A percentile compares a stretch with the other conserved stretches of the same genome.
Evolutionary conservation across 495 filamentous ascomycete species (phyloP).

Genomic region (Pseudoneurospora amorphoporcata): DNA sequence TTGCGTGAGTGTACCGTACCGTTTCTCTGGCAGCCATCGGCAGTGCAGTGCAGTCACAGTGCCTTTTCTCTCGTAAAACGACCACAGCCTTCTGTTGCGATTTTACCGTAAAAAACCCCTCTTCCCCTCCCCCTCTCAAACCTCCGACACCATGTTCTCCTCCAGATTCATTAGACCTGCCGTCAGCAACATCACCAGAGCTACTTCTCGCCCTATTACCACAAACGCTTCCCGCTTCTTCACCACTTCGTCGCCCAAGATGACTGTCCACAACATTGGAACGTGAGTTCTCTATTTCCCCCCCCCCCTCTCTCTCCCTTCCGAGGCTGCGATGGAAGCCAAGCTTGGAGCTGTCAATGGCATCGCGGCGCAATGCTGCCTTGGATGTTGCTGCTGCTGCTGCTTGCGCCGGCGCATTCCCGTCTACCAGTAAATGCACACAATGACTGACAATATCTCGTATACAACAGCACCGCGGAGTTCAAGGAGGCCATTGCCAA

Average conservation of each 20-base stretch:
- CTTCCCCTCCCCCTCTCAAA: conserved; percentile 3
- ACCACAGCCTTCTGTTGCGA: background rate
- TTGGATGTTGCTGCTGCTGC: background rate
- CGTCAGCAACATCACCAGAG: conserved; percentile 5
- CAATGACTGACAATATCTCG: conserved; percentile 5
- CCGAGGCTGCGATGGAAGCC: background rate
- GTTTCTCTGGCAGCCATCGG: background rate
- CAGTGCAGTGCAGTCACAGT: background rate
- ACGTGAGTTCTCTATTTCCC: conserved; percentile 22
- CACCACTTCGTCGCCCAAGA: conserved; percentile 31
- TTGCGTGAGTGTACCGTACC: background rate
- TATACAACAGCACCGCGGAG: conserved; percentile 42
- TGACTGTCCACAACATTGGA: conserved; percentile 33
- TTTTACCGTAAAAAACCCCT: background rate
- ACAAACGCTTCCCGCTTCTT: conserved; percentile 23
- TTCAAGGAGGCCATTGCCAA: conserved; percentile 48
- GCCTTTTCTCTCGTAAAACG: background rate
- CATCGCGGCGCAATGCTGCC: background rate
- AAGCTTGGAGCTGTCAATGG: background rate
- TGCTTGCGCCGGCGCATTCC: background rate
- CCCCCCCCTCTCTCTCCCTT: background rate
- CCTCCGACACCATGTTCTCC: conserved; percentile 12
- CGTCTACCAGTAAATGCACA: background rate
- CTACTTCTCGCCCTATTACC: background rate
- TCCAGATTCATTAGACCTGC: conserved; percentile 15